phyloP scores from a whole-genome alignment of 108 stramenopile genomes.

The Cyclotella sp. region DNA sequence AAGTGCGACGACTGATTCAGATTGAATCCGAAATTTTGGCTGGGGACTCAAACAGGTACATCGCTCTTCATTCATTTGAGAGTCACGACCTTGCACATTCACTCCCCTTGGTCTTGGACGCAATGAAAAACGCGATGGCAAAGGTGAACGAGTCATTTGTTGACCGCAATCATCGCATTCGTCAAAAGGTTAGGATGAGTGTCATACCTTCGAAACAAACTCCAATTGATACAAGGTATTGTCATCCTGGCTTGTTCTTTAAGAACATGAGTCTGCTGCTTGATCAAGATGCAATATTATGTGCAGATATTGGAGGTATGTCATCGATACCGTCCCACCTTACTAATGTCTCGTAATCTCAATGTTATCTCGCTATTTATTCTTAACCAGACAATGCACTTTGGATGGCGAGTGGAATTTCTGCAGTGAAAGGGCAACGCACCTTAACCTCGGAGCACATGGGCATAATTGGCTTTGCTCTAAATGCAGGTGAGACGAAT shows the following conservation, averaged over 20 bases:
- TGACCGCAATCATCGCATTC: background rate
- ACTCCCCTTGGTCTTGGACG: constrained; percentile 7
- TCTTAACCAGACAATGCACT: constrained; percentile 21
- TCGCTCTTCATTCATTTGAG: constrained; percentile 20
- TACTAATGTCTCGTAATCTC: background rate
- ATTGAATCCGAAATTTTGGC: constrained; percentile 20
- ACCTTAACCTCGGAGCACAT: constrained; percentile 56
- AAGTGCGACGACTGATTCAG: constrained; percentile 38
- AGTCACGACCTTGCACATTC: constrained; percentile 10
- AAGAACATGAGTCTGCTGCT: constrained; percentile 18
- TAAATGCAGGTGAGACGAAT: constrained; percentile 38
- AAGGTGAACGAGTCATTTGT: constrained; percentile 1
- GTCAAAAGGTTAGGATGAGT: constrained; percentile 1
- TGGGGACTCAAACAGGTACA: constrained; percentile 20
- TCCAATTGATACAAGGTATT: background rate
- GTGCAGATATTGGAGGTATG: constrained; percentile 44
- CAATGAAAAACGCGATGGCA: background rate
- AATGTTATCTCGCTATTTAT: background rate
- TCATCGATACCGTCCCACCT: constrained; percentile 7
- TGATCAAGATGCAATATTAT: constrained; percentile 26
- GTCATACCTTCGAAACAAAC: background rate
- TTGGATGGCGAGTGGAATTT: constrained; percentile 35
- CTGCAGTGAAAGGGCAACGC: constrained; percentile 41
- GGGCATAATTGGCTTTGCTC: constrained; percentile 60
- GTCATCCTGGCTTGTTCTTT: constrained; percentile 41